Base-by-base conservation (phyloP, 2,329 filamentous ascomycete genomes). In the Dactylellina parvicollis region DNA sequence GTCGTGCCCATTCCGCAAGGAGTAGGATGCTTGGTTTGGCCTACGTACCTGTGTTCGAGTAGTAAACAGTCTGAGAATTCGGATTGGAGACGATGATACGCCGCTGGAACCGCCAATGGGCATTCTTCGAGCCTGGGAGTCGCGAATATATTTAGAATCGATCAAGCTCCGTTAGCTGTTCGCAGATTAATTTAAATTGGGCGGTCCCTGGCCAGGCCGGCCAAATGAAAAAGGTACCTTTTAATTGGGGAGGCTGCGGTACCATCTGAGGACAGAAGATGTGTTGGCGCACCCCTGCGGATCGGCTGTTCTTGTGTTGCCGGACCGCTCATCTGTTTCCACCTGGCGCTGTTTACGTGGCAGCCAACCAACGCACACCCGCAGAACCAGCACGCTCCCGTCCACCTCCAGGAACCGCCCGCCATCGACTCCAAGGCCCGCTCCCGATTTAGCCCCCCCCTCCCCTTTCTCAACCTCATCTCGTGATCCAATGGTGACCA, bases 281-380 rank as follows among this genome's bases (percentile, higher is more conserved):
- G 61, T 32, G 34, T 67, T 67, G 61, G 20, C 28, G 52, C 34
- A 54, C 49, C n/a, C n/a, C n/a, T n/a, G n/a, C n/a, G n/a, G n/a
- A n/a, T n/a, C n/a, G n/a, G n/a, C n/a, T n/a, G 49, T 32, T 54
- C 38, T 40, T 9, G 22, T 5, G 14, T 5, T 4, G 3, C 18
- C 18, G 24, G 54, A 40, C 57, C 46, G n/a, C 32, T 52, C 32
- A 38, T 20, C n/a, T 34, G 34, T 26, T 42, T 54, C 46, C 59
- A 54, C 56, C 49, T 56, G 66, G 50, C 66, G 67, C 42, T 56
- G 47, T 64, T 59, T 72, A 72, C 67, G 67, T 72, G 67, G 67
- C 67, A 71, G 28, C 26, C 62, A n/a, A 22, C 52, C 34, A 56
- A 28, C 52, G 28, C 36, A 59, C 44, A 52, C 59, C 67, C 57